Evolutionary conservation across 495 filamentous ascomycete genomes (phyloP).

Genomic region (Saxispiralis lemnorum): DNA sequence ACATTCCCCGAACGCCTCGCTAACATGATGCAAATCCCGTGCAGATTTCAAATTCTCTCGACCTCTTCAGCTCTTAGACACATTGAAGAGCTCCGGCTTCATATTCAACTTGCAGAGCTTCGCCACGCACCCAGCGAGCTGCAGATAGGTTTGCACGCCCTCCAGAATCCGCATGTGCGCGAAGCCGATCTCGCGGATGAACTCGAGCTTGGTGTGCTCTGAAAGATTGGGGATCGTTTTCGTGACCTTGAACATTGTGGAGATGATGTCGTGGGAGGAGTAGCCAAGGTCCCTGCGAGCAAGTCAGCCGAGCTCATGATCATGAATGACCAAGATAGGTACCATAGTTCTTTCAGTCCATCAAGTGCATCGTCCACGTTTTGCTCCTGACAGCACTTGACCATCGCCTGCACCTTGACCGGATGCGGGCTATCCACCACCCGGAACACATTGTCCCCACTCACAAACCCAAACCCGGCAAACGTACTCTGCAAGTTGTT

Average conservation of each 20-base stretch:
- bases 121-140: conserved; percentile 79
- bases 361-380: conserved; percentile 78
- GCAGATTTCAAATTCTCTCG: too few species aligned
- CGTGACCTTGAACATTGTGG: conserved; percentile 96
- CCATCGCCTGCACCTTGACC: conserved; percentile 94
- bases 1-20: too few species aligned
- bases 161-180: conserved; percentile 98
- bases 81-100: conserved; percentile 70
- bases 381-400: conserved; percentile 88
- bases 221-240: conserved; percentile 80
- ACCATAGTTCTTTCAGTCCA: conserved; percentile 79
- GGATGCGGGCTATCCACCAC: conserved; percentile 95
- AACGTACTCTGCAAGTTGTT: conserved; percentile 93
- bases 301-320: not conserved
- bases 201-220: conserved; percentile 86
- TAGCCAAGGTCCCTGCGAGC: conserved; percentile 56
- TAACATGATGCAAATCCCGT: too few species aligned
- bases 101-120: conserved; percentile 87
- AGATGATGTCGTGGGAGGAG: conserved; percentile 90
- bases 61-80: conserved; percentile 18
- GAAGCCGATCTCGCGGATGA: conserved; percentile 96
- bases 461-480: conserved; percentile 94
- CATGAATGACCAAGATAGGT: too few species aligned
- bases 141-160: conserved; percentile 83
- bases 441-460: conserved; percentile 93